A percentile compares a stretch with the other conserved stretches of the same genome.
These are phyloP conservation scores for Didymella sp. DNA, from an alignment of 2,329 filamentous ascomycete species.

Conservation along the genomic window DNA sequence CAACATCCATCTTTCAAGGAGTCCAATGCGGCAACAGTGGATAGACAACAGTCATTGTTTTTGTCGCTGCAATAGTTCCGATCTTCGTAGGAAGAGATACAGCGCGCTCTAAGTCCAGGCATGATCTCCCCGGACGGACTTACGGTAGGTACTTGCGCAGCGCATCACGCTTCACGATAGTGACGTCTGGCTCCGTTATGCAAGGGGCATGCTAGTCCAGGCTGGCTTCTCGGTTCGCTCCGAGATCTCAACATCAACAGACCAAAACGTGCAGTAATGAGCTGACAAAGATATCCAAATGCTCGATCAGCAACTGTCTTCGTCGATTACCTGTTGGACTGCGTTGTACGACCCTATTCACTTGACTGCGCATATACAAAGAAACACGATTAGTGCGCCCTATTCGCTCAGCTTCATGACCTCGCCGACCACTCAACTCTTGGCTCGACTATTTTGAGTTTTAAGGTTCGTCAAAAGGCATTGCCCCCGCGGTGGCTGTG, in stretches of 20 bases:
- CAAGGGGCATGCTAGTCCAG: background rate
- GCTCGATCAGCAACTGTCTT: background rate
- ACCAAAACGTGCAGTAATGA: background rate
- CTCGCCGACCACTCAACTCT: conserved; percentile 2
- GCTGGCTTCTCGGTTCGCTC: background rate
- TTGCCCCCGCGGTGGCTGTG: conserved; percentile 7
- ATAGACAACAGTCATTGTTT: conserved; percentile 1
- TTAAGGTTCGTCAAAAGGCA: background rate
- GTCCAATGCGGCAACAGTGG: background rate
- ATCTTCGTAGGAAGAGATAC: background rate
- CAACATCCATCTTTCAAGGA: background rate
- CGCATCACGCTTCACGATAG: background rate
- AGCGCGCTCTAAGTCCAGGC: background rate
- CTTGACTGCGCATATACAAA: background rate
- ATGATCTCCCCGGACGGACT: background rate
- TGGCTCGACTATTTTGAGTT: conserved; percentile 2
- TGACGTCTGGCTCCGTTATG: background rate
- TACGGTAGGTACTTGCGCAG: background rate
- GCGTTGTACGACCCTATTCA: background rate
- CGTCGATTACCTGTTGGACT: background rate
- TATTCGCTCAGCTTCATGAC: background rate
- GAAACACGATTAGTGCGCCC: background rate
- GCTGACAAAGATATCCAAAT: background rate
- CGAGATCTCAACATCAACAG: background rate
- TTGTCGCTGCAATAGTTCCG: conserved; percentile 5